These are phyloP conservation scores for Coemansia biformis DNA, from an alignment of 192 early-diverging fungal genomes.

Conservation along the genomic window DNA sequence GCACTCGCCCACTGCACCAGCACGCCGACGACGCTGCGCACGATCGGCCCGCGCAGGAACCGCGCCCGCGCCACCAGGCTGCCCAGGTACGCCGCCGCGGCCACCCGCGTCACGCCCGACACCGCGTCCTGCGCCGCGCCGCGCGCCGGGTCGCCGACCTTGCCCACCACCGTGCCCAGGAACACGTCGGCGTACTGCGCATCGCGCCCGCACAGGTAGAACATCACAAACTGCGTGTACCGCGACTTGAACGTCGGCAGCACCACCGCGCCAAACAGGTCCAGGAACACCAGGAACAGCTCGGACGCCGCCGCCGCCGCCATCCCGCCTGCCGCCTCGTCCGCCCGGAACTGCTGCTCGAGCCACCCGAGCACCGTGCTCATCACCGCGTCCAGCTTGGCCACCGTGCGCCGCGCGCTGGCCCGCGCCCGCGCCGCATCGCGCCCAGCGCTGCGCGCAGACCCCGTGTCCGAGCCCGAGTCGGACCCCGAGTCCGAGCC, in stretches of 20 bases:
- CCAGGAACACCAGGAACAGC: conserved; percentile 64
- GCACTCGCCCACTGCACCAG: conserved; percentile 62
- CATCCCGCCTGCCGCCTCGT: conserved; percentile 20
- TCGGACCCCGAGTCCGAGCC: conserved; percentile 42
- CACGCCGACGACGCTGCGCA: conserved; percentile 63
- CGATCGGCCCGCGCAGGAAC: conserved; percentile 59
- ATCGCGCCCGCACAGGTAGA: conserved; percentile 69
- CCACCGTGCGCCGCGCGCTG: conserved; percentile 53
- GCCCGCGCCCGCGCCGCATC: conserved; percentile 26
- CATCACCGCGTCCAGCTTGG: conserved; percentile 72
- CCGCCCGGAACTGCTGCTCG: conserved; percentile 20
- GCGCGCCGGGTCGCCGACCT: conserved; percentile 45
- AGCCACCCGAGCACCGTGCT: conserved; percentile 62
- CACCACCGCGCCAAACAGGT: conserved; percentile 73
- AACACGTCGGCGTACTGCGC: conserved; percentile 70
- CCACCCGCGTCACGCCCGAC: conserved; percentile 64
- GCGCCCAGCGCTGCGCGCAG: conserved; percentile 6
- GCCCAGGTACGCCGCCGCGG: conserved; percentile 78
- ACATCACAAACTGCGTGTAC: conserved; percentile 88
- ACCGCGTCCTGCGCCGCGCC: conserved; percentile 45
- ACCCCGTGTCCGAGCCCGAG: conserved; percentile 37
- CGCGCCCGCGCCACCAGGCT: conserved; percentile 84
- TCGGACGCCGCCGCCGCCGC: conserved; percentile 43
- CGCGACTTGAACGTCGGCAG: conserved; percentile 84
- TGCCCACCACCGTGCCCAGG: conserved; percentile 65